Conservation (phyloP, 257 asterid species). For the Nicotiana noctiflora region DNA sequence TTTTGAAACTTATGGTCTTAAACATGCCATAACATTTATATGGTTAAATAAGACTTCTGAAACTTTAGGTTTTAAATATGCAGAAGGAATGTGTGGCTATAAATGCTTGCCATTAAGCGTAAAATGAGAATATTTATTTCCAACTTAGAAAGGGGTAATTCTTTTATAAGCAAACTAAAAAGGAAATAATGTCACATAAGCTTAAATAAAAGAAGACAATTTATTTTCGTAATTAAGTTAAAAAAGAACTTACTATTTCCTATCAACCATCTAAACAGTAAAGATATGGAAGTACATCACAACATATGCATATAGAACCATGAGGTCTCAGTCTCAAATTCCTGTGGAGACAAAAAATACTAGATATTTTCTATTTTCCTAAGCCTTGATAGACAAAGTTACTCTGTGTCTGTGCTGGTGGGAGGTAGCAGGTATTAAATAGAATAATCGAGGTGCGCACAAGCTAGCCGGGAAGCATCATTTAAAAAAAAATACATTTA, state of each 20-base stretch:
- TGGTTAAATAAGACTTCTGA: not conserved
- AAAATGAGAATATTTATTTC: not conserved
- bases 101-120: not conserved
- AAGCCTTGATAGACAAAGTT: too few relatives aligned
- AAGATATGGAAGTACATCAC: not conserved
- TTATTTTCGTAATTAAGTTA: too few relatives aligned
- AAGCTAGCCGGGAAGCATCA: too few relatives aligned
- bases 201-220: not conserved
- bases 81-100: not conserved
- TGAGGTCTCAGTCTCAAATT: too few relatives aligned
- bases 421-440: too few relatives aligned
- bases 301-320: not conserved
- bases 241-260: not conserved
- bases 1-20: not conserved
- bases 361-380: too few relatives aligned
- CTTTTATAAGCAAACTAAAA: not conserved
- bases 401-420: too few relatives aligned
- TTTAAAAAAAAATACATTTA: too few relatives aligned
- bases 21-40: not conserved
- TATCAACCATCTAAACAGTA: not conserved
- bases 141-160: not conserved
- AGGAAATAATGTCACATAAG: not conserved
- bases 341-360: too few relatives aligned
- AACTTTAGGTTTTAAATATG: not conserved
- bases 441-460: too few relatives aligned